phyloP scores from a whole-genome alignment of 805 yeast genomes.

The Teunomyces tritomae region DNA sequence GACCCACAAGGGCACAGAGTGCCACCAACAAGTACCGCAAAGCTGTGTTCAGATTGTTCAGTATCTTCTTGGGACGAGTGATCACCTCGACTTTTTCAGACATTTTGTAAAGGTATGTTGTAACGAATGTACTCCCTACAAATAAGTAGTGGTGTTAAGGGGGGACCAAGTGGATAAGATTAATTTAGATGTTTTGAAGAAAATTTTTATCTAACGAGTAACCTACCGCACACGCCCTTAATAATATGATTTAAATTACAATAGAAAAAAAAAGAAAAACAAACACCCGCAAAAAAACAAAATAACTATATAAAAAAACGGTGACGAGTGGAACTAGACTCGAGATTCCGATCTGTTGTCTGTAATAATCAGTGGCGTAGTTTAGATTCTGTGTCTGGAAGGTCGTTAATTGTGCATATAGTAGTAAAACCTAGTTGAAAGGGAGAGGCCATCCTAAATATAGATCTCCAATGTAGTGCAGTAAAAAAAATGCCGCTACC shows the following conservation, averaged over 20 bases:
- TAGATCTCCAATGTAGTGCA: neutral
- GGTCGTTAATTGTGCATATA: too few species aligned
- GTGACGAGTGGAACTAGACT: neutral
- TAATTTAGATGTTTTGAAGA: neutral
- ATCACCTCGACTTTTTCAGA: neutral
- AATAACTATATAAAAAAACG: too few species aligned
- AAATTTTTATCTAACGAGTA: neutral
- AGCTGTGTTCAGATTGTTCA: neutral
- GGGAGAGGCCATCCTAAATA: neutral
- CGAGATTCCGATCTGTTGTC: too few species aligned
- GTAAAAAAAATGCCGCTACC: neutral
- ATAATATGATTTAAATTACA: neutral
- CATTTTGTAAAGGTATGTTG: neutral
- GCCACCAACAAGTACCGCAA: neutral
- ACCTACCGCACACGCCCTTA: neutral
- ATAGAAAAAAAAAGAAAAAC: neutral
- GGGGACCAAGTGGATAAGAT: neutral
- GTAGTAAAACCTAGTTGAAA: too few species aligned
- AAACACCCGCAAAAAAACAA: neutral
- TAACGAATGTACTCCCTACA: constrained; percentile 1
- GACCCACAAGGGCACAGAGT: neutral
- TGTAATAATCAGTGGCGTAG: too few species aligned
- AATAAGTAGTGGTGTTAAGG: neutral
- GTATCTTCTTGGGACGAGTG: neutral
- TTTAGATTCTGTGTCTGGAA: too few species aligned